phyloP scores from a whole-genome alignment of 164 flowering plant genomes.

The Malania oleifera region DNA sequence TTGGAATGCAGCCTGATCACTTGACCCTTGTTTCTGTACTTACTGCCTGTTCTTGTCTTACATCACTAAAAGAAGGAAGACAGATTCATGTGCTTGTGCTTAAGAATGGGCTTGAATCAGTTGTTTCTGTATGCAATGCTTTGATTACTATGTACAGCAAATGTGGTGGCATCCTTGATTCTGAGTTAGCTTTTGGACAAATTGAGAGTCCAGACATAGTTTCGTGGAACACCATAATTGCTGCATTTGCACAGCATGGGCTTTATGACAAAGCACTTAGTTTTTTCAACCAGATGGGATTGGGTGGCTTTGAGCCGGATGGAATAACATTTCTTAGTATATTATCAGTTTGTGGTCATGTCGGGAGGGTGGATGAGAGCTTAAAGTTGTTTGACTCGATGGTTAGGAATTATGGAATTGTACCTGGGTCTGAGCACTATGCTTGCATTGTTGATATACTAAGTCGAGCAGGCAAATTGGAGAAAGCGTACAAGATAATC shows the following conservation, averaged over 20 bases:
- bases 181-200: conserved; percentile 31
- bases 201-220: conserved; percentile 31
- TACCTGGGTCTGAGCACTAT: conserved; percentile 35
- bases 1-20: conserved; percentile 38
- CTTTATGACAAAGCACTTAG: conserved; percentile 29
- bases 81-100: conserved; percentile 27
- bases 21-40: conserved; percentile 39
- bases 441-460: conserved; percentile 43
- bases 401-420: conserved; percentile 22
- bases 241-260: conserved; percentile 46
- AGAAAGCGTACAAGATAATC: conserved; percentile 32
- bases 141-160: conserved; percentile 47
- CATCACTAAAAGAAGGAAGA: conserved; percentile 33
- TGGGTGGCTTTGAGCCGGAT: conserved; percentile 32
- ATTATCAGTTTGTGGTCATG: conserved; percentile 47
- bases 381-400: conserved; percentile 28
- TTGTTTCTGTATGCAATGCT: conserved; percentile 35
- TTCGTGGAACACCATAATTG: conserved; percentile 50
- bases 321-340: conserved; percentile 46
- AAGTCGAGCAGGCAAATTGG: conserved; percentile 41
- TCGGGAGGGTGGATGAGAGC: conserved; percentile 43
- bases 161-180: conserved; percentile 41
- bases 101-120: conserved; percentile 26
- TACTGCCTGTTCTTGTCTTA: conserved; percentile 39
- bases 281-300: conserved; percentile 27